These are phyloP conservation scores for Pueraria montana DNA, from an alignment of 306 rosid species.

Conservation along the genomic window DNA sequence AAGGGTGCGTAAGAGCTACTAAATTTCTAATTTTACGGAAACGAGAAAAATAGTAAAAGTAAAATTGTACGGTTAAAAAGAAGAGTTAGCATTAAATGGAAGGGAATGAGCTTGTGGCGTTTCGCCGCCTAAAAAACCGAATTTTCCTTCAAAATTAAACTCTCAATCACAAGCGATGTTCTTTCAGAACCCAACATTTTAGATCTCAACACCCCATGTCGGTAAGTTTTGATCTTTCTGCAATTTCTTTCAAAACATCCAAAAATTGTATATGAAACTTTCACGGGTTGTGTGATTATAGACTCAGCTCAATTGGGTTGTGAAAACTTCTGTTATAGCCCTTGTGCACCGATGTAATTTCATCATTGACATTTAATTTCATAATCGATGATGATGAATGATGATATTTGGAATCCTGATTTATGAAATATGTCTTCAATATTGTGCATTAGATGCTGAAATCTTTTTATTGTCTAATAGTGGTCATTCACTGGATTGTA, in stretches of 20 bases:
- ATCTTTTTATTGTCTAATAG: not conserved
- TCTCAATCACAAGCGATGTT: not conserved
- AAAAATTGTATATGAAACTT: not conserved
- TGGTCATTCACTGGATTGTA: not conserved
- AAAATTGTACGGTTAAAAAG: constrained; percentile 37
- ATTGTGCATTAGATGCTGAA: constrained; percentile 21
- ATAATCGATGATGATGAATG: constrained; percentile 7
- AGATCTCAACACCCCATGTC: constrained; percentile 45
- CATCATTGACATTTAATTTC: constrained; percentile 5
- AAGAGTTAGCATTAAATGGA: not conserved
- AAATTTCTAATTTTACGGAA: not conserved
- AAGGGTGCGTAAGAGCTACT: not conserved
- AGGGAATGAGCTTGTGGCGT: not conserved
- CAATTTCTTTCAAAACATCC: not conserved
- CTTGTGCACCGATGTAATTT: not conserved
- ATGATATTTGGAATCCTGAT: constrained; percentile 8
- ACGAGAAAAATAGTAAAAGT: constrained; percentile 34
- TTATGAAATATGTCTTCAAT: not conserved
- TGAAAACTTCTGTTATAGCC: not conserved
- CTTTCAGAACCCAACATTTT: not conserved
- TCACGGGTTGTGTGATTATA: not conserved
- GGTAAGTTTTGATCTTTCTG: constrained; percentile 30
- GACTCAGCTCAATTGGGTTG: not conserved
- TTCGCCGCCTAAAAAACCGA: not conserved
- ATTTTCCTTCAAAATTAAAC: not conserved